phyloP scores from a whole-genome alignment of 441 rosid genomes.

The Isatis lusitanica region DNA sequence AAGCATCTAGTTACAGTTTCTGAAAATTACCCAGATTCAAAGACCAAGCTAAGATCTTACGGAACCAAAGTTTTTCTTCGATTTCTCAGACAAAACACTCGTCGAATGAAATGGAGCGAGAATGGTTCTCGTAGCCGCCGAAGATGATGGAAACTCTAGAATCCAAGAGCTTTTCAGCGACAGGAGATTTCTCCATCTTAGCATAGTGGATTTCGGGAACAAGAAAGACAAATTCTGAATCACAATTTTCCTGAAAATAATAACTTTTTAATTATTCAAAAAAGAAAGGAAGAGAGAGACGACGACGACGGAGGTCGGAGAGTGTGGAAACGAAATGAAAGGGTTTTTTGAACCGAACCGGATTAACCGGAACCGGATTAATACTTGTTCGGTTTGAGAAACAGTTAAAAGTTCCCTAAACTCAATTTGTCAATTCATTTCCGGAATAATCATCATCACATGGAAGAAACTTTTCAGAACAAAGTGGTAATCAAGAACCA shows the following conservation, averaged over 20 bases:
- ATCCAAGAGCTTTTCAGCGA: slow-evolving; percentile 19
- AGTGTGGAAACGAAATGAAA: neutral
- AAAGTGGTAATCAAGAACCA: neutral
- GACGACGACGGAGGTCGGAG: slow-evolving; percentile 24
- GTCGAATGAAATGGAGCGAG: slow-evolving; percentile 35
- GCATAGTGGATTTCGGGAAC: slow-evolving; percentile 4
- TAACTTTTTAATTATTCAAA: neutral
- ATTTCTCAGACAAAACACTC: slow-evolving; percentile 31
- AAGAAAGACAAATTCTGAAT: neutral
- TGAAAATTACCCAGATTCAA: slow-evolving; percentile 5
- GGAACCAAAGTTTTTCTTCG: slow-evolving; percentile 21
- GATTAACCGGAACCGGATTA: neutral
- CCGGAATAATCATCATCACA: neutral
- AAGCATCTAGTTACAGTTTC: neutral
- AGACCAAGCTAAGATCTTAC: slow-evolving; percentile 23
- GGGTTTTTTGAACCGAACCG: slow-evolving; percentile 14
- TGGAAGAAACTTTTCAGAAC: no score
- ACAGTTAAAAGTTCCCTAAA: no score
- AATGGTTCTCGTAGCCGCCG: neutral
- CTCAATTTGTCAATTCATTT: neutral
- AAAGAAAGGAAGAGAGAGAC: neutral
- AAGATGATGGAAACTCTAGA: neutral
- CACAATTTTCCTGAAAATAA: neutral
- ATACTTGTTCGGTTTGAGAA: neutral
- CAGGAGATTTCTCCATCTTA: slow-evolving; percentile 23